These are phyloP conservation scores for Juncus effusus DNA, from an alignment of 176 grass and related monocot species.

Conservation along the genomic window DNA sequence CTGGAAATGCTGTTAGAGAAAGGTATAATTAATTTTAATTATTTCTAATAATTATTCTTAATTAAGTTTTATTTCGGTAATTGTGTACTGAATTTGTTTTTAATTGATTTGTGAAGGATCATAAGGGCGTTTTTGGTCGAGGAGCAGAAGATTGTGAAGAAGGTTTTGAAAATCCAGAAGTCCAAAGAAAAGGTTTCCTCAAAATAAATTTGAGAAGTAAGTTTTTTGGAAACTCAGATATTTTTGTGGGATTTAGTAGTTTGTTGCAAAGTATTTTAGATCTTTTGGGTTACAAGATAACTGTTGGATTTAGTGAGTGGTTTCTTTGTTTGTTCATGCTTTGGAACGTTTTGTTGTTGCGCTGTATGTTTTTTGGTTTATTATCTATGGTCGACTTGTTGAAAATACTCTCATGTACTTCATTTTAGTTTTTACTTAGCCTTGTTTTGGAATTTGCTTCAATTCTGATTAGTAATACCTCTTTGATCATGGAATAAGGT, in stretches of 20 bases:
- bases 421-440: neutral
- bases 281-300: conserved; percentile 28
- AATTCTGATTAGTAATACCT: neutral
- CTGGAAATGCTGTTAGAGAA: conserved; percentile 35
- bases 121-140: conserved; percentile 88
- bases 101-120: conserved; percentile 46
- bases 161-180: conserved; percentile 94
- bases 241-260: conserved; percentile 53
- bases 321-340: conserved; percentile 43
- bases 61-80: neutral
- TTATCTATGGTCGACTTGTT: neutral
- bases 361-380: conserved; percentile 11
- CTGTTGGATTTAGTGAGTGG: conserved; percentile 42
- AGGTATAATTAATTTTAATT: conserved; percentile 9
- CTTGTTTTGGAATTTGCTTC: neutral
- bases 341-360: conserved; percentile 34
- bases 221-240: conserved; percentile 43
- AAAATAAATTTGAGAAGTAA: conserved; percentile 26
- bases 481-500: neutral
- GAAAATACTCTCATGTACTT: neutral
- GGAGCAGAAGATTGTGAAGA: conserved; percentile 99
- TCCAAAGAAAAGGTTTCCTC: conserved; percentile 58
- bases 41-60: conserved; percentile 1
- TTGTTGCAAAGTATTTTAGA: conserved; percentile 41
- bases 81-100: neutral